These are phyloP conservation scores for Fusarium camptoceras DNA, from an alignment of 2,329 filamentous ascomycete species.

Conservation along the genomic window DNA sequence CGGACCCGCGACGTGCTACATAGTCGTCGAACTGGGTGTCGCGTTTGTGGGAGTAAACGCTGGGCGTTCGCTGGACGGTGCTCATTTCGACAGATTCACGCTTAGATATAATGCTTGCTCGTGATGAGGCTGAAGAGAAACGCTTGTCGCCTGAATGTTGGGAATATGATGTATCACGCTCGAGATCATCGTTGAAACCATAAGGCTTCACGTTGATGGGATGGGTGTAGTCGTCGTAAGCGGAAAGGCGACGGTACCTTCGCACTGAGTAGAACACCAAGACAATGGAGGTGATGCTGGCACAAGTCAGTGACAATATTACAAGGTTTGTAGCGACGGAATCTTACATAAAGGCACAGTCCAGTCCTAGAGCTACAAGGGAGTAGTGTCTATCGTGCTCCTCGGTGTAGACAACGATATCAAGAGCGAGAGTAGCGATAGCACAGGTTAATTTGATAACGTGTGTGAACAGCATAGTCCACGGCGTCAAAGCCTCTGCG, in stretches of 20 bases:
- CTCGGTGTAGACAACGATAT: slow-evolving; percentile 63
- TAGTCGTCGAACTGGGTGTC: slow-evolving; percentile 63
- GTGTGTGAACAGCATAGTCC: slow-evolving; percentile 65
- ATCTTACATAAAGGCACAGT: slow-evolving; percentile 62
- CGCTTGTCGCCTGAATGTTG: slow-evolving; percentile 47
- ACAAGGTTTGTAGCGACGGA: neutral
- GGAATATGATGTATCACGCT: slow-evolving; percentile 46
- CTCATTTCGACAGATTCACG: slow-evolving; percentile 41
- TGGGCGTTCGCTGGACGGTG: slow-evolving; percentile 41
- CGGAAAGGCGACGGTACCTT: slow-evolving; percentile 60
- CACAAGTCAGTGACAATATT: slow-evolving; percentile 2
- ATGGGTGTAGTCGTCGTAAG: slow-evolving; percentile 63
- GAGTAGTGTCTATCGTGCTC: slow-evolving; percentile 61
- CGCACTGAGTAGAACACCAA: slow-evolving; percentile 60
- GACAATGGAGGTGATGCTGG: slow-evolving; percentile 53
- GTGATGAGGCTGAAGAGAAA: slow-evolving; percentile 44
- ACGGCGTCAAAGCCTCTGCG: slow-evolving; percentile 65
- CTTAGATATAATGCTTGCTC: slow-evolving; percentile 47
- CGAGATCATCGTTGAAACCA: slow-evolving; percentile 55
- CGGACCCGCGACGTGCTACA: slow-evolving; percentile 51
- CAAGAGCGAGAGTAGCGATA: slow-evolving; percentile 60
- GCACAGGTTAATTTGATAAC: slow-evolving; percentile 63
- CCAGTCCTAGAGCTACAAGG: slow-evolving; percentile 61
- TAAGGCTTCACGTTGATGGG: slow-evolving; percentile 62
- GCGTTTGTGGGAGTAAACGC: slow-evolving; percentile 58